Conservation (phyloP, 2,329 filamentous ascomycete genomes). For the Pseudocercospora macadamiae region DNA sequence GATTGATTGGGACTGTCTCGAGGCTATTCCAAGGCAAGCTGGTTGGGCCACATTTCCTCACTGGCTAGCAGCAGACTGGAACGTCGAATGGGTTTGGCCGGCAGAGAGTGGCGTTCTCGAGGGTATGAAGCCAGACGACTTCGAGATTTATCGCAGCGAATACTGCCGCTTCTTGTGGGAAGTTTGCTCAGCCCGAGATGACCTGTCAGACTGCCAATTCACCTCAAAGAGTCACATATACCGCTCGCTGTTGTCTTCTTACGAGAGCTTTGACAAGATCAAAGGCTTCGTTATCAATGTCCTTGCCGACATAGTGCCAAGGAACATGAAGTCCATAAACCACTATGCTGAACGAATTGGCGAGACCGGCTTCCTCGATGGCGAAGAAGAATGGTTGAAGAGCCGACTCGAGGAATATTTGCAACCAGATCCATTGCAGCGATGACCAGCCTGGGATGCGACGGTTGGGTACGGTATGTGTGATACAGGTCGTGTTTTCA, state of each 20-base stretch:
- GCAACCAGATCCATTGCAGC: background rate
- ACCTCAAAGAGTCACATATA: constrained; percentile 27
- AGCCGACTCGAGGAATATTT: constrained; percentile 14
- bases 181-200: constrained; percentile 13
- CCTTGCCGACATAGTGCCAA: constrained; percentile 19
- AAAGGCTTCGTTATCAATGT: constrained; percentile 23
- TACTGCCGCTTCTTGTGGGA: constrained; percentile 23
- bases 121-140: constrained; percentile 18
- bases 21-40: constrained; percentile 22
- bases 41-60: constrained; percentile 23
- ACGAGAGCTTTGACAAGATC: constrained; percentile 20
- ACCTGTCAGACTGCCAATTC: constrained; percentile 12
- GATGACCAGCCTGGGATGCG: background rate
- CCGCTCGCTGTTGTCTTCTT: constrained; percentile 14
- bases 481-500: background rate
- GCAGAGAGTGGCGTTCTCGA: background rate
- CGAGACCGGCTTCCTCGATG: constrained; percentile 12
- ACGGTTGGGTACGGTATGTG: background rate
- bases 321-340: constrained; percentile 9
- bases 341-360: constrained; percentile 15
- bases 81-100: constrained; percentile 20
- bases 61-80: constrained; percentile 23
- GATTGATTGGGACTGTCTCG: constrained; percentile 27
- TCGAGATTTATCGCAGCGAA: constrained; percentile 19
- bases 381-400: constrained; percentile 22